These are phyloP conservation scores for Ilyonectria robusta DNA, from an alignment of 2,329 filamentous ascomycete genomes.

Conservation along the genomic window DNA sequence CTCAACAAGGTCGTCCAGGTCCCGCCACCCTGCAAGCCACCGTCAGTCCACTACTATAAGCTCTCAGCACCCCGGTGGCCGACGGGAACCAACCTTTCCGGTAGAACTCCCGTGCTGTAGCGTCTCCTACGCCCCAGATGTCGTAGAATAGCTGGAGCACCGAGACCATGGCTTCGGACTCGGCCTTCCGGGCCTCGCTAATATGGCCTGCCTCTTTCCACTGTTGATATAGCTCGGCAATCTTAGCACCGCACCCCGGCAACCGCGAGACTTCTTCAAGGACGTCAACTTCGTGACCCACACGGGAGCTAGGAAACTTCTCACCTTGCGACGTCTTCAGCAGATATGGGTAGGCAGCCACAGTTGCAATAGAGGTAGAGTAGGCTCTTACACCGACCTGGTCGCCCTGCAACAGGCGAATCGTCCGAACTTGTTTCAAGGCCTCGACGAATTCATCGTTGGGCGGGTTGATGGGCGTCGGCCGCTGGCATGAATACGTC, in stretches of 20 bases:
- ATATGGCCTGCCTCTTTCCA: slow-evolving; percentile 75
- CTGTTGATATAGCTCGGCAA: slow-evolving; percentile 83
- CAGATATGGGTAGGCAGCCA: slow-evolving; percentile 82
- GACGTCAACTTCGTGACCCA: neutral
- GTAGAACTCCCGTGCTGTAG: slow-evolving; percentile 87
- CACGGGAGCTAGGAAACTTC: slow-evolving; percentile 33
- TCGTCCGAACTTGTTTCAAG: slow-evolving; percentile 80
- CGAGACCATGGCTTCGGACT: slow-evolving; percentile 74
- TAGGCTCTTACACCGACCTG: slow-evolving; percentile 88
- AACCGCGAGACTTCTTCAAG: slow-evolving; percentile 68
- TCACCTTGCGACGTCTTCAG: slow-evolving; percentile 60
- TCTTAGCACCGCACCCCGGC: slow-evolving; percentile 86
- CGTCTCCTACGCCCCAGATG: slow-evolving; percentile 93
- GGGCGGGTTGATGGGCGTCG: slow-evolving; percentile 77
- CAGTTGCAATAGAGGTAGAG: slow-evolving; percentile 84
- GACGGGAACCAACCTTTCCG: slow-evolving; percentile 62
- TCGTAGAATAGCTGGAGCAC: slow-evolving; percentile 81
- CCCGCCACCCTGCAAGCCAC: slow-evolving; percentile 74
- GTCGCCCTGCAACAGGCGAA: slow-evolving; percentile 80
- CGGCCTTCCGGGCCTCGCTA: slow-evolving; percentile 74
- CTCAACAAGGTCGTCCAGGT: slow-evolving; percentile 89
- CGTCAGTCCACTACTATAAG: neutral
- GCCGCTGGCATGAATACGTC: slow-evolving; percentile 84
- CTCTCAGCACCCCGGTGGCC: neutral
- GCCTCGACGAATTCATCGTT: slow-evolving; percentile 83